A percentile compares a stretch with the other conserved stretches of the same genome.
Conservation (phyloP, 176 grass and related monocot genomes). For the Chloris gayana region DNA sequence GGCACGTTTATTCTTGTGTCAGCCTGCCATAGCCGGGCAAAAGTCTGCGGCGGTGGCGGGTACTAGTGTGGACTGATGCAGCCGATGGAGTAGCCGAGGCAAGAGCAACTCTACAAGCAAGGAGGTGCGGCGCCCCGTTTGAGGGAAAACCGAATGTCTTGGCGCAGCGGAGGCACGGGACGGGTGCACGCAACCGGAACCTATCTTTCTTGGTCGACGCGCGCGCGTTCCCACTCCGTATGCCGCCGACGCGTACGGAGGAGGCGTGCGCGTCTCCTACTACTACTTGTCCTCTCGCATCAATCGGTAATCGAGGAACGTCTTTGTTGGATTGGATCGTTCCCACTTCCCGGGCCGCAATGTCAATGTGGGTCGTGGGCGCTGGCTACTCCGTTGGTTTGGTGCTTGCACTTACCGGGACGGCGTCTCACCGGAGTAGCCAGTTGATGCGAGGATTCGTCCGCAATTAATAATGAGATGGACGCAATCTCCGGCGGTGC, state of each 20-base stretch:
- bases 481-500: background rate
- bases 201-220: background rate
- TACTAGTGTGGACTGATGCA: too few relatives aligned
- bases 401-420: slow-evolving; percentile 5
- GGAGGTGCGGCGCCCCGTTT: background rate
- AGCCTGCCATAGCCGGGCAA: background rate
- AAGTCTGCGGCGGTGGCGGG: too few relatives aligned
- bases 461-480: background rate
- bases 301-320: too few relatives aligned
- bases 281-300: too few relatives aligned
- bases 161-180: too few relatives aligned
- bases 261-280: background rate
- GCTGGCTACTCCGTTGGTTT: too few relatives aligned
- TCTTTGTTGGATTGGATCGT: too few relatives aligned
- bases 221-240: background rate
- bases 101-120: background rate
- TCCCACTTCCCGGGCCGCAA: too few relatives aligned
- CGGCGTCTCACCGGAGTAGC: background rate
- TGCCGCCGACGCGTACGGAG: background rate
- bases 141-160: too few relatives aligned
- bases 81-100: background rate
- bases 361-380: too few relatives aligned
- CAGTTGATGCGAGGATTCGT: too few relatives aligned
- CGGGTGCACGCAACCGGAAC: background rate
- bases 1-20: background rate